phyloP scores from a whole-genome alignment of 2,329 filamentous ascomycete species.

The Sporothrix phasma region DNA sequence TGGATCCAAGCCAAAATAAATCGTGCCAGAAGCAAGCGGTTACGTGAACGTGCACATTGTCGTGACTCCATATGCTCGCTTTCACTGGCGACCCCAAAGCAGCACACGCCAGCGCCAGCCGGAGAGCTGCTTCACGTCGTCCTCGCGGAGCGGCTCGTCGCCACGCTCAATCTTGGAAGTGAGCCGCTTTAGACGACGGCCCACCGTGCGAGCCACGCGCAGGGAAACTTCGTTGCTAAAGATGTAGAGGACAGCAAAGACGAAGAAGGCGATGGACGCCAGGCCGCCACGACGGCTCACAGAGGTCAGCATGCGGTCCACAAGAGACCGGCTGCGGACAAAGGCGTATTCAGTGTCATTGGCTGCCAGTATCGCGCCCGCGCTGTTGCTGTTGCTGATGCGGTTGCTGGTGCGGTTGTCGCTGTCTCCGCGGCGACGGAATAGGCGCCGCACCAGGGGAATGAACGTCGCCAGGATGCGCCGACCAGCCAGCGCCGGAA shows the following conservation, averaged over 20 bases:
- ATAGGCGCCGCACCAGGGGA: constrained; percentile 42
- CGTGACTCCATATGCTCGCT: background rate
- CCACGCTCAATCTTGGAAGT: constrained; percentile 38
- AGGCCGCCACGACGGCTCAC: constrained; percentile 36
- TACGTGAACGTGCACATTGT: background rate
- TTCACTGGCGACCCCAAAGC: constrained; percentile 29
- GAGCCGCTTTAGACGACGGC: constrained; percentile 40
- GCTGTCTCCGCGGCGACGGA: constrained; percentile 34
- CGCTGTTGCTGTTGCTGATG: background rate
- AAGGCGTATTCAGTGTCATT: constrained; percentile 52
- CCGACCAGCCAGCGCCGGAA: constrained; percentile 46
- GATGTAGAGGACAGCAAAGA: constrained; percentile 47
- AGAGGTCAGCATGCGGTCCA: constrained; percentile 39
- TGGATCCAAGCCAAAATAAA: background rate
- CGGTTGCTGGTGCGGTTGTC: constrained; percentile 15
- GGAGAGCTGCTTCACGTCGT: constrained; percentile 39
- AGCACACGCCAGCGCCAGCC: constrained; percentile 50
- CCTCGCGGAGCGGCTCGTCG: constrained; percentile 35
- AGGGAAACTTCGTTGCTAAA: constrained; percentile 50
- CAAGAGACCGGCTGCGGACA: constrained; percentile 38
- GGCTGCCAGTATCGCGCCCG: constrained; percentile 25
- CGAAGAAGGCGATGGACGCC: constrained; percentile 43
- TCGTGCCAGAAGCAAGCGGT: background rate
- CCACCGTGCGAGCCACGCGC: constrained; percentile 42
- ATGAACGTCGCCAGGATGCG: constrained; percentile 42